Conservation (phyloP, 2,329 filamentous ascomycete genomes). For the Alternaria brassicae region DNA sequence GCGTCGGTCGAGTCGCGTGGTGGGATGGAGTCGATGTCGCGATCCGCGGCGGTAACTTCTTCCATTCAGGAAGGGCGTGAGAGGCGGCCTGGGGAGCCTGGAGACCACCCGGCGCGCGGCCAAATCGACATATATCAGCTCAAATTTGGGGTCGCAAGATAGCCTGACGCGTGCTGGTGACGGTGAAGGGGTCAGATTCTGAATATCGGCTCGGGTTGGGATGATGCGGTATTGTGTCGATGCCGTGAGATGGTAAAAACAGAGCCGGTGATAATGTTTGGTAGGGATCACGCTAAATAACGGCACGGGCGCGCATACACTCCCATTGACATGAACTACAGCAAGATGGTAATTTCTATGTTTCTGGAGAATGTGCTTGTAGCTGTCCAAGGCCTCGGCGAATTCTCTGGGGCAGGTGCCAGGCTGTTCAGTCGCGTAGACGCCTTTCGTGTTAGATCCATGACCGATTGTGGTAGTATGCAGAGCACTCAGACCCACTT, state of each 20-base stretch:
- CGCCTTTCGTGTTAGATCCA: slow-evolving; percentile 12
- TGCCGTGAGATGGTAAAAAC: slow-evolving; percentile 27
- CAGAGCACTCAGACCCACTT: slow-evolving; percentile 15
- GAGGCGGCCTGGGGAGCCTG: slow-evolving; percentile 36
- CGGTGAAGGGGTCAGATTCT: slow-evolving; percentile 41
- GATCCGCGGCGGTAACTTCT: slow-evolving; percentile 40
- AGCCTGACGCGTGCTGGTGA: slow-evolving; percentile 22
- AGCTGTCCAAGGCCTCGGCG: not conserved
- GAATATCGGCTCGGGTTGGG: slow-evolving; percentile 34
- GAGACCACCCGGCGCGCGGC: slow-evolving; percentile 44
- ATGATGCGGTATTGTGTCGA: slow-evolving; percentile 43
- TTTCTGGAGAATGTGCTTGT: not conserved
- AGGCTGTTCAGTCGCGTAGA: slow-evolving; percentile 13
- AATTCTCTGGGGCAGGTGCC: not conserved
- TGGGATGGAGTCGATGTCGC: slow-evolving; percentile 40
- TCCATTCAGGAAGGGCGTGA: slow-evolving; percentile 42
- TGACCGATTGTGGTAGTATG: slow-evolving; percentile 6
- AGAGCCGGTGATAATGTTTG: slow-evolving; percentile 18
- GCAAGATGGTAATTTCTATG: not conserved
- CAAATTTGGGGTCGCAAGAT: slow-evolving; percentile 34
- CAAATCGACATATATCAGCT: slow-evolving; percentile 38
- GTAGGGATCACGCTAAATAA: slow-evolving; percentile 21
- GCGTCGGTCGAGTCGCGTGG: slow-evolving; percentile 30
- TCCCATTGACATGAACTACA: slow-evolving; percentile 7
- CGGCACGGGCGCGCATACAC: slow-evolving; percentile 15